Base-by-base conservation (phyloP, 257 asterid species). In the Eucommia ulmoides region DNA sequence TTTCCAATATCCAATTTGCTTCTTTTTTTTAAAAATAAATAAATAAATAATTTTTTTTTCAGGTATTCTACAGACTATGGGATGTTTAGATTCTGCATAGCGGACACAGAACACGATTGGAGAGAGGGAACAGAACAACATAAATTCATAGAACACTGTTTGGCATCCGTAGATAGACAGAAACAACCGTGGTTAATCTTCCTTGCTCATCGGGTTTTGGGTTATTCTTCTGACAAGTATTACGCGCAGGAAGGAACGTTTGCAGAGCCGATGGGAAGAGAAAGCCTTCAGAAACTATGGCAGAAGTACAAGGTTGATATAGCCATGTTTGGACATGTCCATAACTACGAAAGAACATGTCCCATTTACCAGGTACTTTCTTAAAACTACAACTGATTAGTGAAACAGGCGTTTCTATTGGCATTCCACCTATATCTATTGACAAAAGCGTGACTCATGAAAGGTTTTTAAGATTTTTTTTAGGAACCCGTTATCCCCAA, bases 41-140 rank as follows among this genome's bases (percentile, higher is more conserved):
- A n/a, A n/a, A n/a, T n/a, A n/a, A n/a, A n/a, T n/a, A n/a, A n/a
- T 24, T 26, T n/a, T 17, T 35, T 14, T 41, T 6, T 9, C 76
- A 84, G 95, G 95, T 84, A 84, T 61, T 55, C 81, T 19, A 80
- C 94, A 0, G 96, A 86, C 67, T 86, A 80, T 62, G 96, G 96
- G 19, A 86, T 86, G 94, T 86, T 86, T 73, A 73, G 86, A 46
- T 86, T 86, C 77, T 82, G 96, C 56, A 47, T 86, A 61, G 96
- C 93, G 1, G 86, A 86, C 61, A 71, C 96, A 0, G 96, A 86
- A 60, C 94, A 77, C 19, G 93, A 86, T 41, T 86, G 96, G 96
- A 69, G 96, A 71, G 84, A 80, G 52, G 96, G 94, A 48, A 74
- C 73, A 0, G 87, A 87, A 15, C 96, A 87, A 52, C 76, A 78